Evolutionary conservation across 345 rosid genomes (phyloP).

Genomic region (Acer saccharum): DNA sequence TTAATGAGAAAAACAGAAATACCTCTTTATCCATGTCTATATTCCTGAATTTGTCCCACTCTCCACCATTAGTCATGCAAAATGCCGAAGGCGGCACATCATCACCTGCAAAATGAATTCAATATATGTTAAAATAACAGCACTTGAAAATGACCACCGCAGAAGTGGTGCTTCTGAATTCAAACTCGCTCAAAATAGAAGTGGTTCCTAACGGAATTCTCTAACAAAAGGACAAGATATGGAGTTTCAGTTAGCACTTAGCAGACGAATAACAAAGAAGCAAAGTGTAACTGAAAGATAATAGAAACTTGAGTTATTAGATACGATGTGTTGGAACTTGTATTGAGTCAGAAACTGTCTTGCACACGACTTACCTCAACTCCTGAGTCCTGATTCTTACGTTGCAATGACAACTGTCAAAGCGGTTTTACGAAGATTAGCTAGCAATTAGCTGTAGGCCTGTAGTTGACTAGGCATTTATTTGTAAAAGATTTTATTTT

Average conservation of each 20-base stretch:
- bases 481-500: too few species aligned
- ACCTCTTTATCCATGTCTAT: slow-evolving; percentile 99
- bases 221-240: background rate
- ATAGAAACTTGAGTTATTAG: background rate
- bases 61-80: slow-evolving; percentile 66
- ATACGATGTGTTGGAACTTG: background rate
- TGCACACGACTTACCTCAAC: background rate
- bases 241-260: background rate
- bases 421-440: too few species aligned
- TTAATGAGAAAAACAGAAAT: slow-evolving; percentile 25
- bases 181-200: background rate
- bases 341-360: background rate
- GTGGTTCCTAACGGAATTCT: background rate
- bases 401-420: background rate
- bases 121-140: slow-evolving; percentile 14
- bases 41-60: slow-evolving; percentile 91
- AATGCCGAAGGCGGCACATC: slow-evolving; percentile 82
- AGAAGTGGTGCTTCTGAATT: background rate
- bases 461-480: too few species aligned
- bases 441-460: too few species aligned
- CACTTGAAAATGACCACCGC: background rate
- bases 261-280: background rate
- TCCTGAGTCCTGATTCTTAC: background rate
- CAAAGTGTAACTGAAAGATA: background rate
- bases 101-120: slow-evolving; percentile 60